Percentiles rank a stretch among this genome's conserved stretches.
phyloP scores from a whole-genome alignment of 169 alveolate genomes.

The Cryptosporidium canis region DNA sequence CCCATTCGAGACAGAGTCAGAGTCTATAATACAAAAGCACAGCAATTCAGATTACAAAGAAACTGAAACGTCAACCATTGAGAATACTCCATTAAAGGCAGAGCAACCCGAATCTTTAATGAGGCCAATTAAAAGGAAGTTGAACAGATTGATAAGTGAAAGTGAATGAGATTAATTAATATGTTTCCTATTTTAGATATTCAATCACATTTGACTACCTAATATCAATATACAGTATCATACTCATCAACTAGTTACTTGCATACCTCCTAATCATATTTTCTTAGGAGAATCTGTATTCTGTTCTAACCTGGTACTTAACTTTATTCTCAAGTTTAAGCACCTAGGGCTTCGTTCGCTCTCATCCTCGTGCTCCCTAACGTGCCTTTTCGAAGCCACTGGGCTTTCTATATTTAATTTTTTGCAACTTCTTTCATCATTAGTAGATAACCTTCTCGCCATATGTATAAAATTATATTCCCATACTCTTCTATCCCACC shows the following conservation, averaged over 20 bases:
- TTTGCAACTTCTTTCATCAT: constrained; percentile 28
- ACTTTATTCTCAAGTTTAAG: background rate
- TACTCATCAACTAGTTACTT: background rate
- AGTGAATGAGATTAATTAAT: background rate
- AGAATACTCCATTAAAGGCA: background rate
- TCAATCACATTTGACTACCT: background rate
- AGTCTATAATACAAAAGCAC: background rate
- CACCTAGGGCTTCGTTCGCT: background rate
- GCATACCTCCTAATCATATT: background rate
- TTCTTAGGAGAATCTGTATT: background rate
- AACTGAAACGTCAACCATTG: background rate
- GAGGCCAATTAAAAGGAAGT: background rate
- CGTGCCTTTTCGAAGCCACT: background rate
- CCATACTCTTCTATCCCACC: constrained; percentile 74
- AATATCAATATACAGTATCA: background rate
- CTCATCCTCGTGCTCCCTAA: background rate
- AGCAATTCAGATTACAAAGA: too few species aligned
- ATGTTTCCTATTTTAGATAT: background rate
- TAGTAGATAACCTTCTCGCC: constrained; percentile 60
- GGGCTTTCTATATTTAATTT: constrained; percentile 18
- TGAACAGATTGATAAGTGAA: background rate
- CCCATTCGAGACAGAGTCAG: too few species aligned
- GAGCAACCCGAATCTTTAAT: background rate
- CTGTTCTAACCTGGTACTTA: background rate
- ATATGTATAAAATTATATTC: constrained; percentile 62